Base-by-base conservation (phyloP, 768 basidiomycete species). In the Tephrocybe rancida region DNA sequence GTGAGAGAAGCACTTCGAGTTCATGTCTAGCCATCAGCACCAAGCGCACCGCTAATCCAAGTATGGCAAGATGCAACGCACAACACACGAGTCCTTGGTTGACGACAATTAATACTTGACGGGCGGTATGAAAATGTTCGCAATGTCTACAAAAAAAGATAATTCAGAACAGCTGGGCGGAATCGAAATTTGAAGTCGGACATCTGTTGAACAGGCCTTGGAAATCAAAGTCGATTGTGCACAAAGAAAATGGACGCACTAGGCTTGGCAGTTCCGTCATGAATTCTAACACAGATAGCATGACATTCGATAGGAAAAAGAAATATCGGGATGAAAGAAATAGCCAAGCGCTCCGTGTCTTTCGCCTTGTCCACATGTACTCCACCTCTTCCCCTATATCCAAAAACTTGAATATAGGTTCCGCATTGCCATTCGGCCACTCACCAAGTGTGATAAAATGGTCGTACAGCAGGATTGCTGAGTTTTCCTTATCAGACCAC, bases 291-390 rank as follows among this genome's bases (percentile, higher is more conserved):
- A 25, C 29, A 2, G 48, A n/a, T 25, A 44, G 24, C 5, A 16
- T 14, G 16, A 44, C 45, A 25, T 48, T 50, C 14, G 41, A 42
- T 11, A 52, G 26, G 10, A 53, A 25, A 9, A 48, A 34, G 24
- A 45, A 53, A 24, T 57, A 57, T 5, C 56, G 48, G 13, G 49
- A 44, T 2, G 48, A 27, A 24, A 53, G 45, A 18, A 53, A 57
- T 25, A 53, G 14, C 29, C 38, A 50, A 3, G 43, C 26, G 35
- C 43, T 57, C 16, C 48, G 43, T 26, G 44, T 44, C 45, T 50
- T 53, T 19, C 32, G 30, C 16, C 52, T 43, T 11, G 18, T 42
- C 56, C 56, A 57, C 19, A 57, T n/a, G 32, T 50, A 53, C 9
- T 57, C 43, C 13, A 53, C 48, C 21, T 57, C 56, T 16, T 50